A percentile compares a stretch with the other conserved stretches of the same genome.
These are phyloP conservation scores for Talaromyces sp. DNA, from an alignment of 2,329 filamentous ascomycete species.

Conservation along the genomic window DNA sequence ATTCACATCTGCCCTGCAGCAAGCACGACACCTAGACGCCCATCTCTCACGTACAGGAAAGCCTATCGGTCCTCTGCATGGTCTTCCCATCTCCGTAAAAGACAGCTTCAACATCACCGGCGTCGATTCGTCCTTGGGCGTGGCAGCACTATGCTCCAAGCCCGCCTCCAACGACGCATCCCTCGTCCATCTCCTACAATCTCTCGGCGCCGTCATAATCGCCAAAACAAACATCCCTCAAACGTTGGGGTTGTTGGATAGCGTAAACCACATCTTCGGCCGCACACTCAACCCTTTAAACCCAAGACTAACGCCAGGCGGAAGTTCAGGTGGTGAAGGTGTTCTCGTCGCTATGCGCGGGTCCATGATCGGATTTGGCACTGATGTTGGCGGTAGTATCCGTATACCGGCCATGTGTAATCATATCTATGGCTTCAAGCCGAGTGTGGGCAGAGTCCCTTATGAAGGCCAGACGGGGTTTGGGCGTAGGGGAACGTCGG, in stretches of 20 bases:
- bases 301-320: conserved; percentile 28
- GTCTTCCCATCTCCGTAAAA: conserved; percentile 57
- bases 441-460: conserved; percentile 30
- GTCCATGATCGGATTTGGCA: conserved; percentile 33
- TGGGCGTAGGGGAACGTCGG: conserved; percentile 43
- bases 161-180: conserved; percentile 2
- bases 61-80: conserved; percentile 60
- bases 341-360: conserved; percentile 37
- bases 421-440: conserved; percentile 38
- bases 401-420: conserved; percentile 39
- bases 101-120: conserved; percentile 50
- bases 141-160: conserved; percentile 34
- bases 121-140: conserved; percentile 56
- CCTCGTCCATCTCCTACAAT: conserved; percentile 17
- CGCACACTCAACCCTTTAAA: conserved; percentile 31
- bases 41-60: conserved; percentile 41
- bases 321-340: conserved; percentile 39
- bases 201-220: conserved; percentile 53
- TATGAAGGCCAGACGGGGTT: conserved; percentile 35
- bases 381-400: conserved; percentile 36
- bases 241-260: conserved; percentile 63
- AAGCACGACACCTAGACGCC: conserved; percentile 50
- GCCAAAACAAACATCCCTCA: conserved; percentile 60
- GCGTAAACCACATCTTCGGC: conserved; percentile 52
- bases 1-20: conserved; percentile 50